A percentile compares a stretch with the other conserved stretches of the same genome.
phyloP scores from a whole-genome alignment of 2,329 filamentous ascomycete genomes.

The Fusarium subtropicale region DNA sequence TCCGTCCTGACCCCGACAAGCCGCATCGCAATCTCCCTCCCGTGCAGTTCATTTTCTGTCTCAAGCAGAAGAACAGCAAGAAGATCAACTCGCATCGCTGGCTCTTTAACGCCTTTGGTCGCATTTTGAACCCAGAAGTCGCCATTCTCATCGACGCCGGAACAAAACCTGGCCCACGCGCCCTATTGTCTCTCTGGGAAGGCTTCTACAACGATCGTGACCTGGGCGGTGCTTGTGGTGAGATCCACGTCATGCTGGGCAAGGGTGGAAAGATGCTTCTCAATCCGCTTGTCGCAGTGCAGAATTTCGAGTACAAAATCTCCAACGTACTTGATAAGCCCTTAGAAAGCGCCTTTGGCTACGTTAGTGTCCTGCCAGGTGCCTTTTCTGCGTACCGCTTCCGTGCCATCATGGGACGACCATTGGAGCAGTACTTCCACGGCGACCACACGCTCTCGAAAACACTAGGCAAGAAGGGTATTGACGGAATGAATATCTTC shows the following conservation, averaged over 20 bases:
- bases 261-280: constrained; percentile 40
- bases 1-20: constrained; percentile 40
- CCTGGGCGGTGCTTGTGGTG: constrained; percentile 42
- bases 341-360: constrained; percentile 43
- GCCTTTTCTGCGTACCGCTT: constrained; percentile 44
- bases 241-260: constrained; percentile 45
- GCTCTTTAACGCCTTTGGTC: constrained; percentile 45
- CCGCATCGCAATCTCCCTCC: constrained; percentile 38
- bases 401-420: constrained; percentile 43
- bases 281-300: constrained; percentile 44
- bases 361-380: constrained; percentile 43
- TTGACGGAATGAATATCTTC: constrained; percentile 46
- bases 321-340: constrained; percentile 45
- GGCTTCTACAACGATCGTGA: constrained; percentile 44
- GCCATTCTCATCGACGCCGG: constrained; percentile 44
- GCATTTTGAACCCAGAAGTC: constrained; percentile 44
- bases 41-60: constrained; percentile 45
- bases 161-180: constrained; percentile 42
- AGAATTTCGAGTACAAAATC: constrained; percentile 46
- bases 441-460: constrained; percentile 45
- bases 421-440: constrained; percentile 44
- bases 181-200: constrained; percentile 42
- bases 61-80: constrained; percentile 46
- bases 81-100: constrained; percentile 47
- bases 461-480: constrained; percentile 43